These are phyloP conservation scores for Hypholoma fasciculare DNA, from an alignment of 768 basidiomycete genomes.

Conservation along the genomic window DNA sequence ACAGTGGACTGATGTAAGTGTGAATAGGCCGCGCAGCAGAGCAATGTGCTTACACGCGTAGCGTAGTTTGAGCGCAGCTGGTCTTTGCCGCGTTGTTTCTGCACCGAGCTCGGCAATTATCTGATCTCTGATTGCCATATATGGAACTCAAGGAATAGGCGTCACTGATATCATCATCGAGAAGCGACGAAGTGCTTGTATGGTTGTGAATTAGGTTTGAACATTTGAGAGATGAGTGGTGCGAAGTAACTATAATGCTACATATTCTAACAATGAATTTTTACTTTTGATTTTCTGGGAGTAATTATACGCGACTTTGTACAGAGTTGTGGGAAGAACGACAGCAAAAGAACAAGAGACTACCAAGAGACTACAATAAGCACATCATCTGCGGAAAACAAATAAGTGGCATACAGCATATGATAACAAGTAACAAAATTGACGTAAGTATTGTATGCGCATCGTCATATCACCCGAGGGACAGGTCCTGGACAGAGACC, in stretches of 20 bases:
- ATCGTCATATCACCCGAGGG: conserved; percentile 1
- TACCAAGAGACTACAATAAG: no score
- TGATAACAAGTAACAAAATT: no score
- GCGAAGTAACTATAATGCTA: neutral
- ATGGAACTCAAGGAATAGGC: neutral
- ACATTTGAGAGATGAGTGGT: neutral
- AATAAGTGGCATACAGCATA: no score
- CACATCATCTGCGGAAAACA: no score
- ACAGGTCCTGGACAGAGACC: conserved; percentile 37
- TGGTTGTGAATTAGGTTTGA: neutral
- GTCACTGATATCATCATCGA: neutral
- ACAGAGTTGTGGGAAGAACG: no score
- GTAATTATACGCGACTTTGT: no score
- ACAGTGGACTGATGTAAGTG: neutral
- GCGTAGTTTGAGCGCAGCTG: no score
- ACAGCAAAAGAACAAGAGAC: no score
- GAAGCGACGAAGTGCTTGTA: neutral
- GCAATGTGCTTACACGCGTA: neutral
- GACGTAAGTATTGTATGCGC: neutral
- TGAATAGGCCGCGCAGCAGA: neutral
- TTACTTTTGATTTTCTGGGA: neutral
- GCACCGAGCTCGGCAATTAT: neutral
- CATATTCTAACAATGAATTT: neutral
- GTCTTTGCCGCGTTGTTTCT: neutral
- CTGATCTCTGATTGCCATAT: neutral